phyloP scores from a whole-genome alignment of 140 eudicot genomes.

The Bidens hawaiensis region DNA sequence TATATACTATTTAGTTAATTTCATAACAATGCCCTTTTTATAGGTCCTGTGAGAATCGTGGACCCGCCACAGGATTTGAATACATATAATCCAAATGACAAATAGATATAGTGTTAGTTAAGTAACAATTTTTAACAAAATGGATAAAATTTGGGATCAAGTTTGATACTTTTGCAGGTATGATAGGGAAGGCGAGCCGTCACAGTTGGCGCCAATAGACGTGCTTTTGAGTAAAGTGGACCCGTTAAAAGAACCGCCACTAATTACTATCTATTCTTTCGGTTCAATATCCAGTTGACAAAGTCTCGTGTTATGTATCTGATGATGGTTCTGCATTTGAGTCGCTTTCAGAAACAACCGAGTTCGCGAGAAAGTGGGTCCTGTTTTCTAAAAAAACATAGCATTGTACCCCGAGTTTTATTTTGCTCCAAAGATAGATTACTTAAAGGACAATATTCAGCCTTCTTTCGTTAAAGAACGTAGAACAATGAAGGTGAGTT shows the following conservation, averaged over 20 bases:
- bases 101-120: slow-evolving; percentile 36
- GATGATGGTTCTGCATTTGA: slow-evolving; percentile 93
- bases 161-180: slow-evolving; percentile 30
- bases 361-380: slow-evolving; percentile 89
- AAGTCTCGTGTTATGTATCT: slow-evolving; percentile 82
- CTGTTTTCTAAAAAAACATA: slow-evolving; percentile 81
- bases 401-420: slow-evolving; percentile 84
- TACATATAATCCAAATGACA: slow-evolving; percentile 49
- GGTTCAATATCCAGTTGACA: slow-evolving; percentile 85
- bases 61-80: slow-evolving; percentile 85
- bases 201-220: slow-evolving; percentile 82
- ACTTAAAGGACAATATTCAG: slow-evolving; percentile 79
- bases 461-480: slow-evolving; percentile 94
- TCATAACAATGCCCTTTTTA: slow-evolving; percentile 3
- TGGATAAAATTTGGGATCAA: not conserved
- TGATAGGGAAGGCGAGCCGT: slow-evolving; percentile 93
- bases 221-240: slow-evolving; percentile 94
- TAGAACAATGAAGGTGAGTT: slow-evolving; percentile 79
- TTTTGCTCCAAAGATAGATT: slow-evolving; percentile 82
- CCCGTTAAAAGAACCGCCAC: slow-evolving; percentile 74
- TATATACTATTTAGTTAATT: not conserved
- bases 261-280: slow-evolving; percentile 76
- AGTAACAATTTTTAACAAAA: not conserved
- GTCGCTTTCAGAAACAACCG: slow-evolving; percentile 86
- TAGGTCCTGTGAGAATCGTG: slow-evolving; percentile 97